Percentiles rank a stretch among this genome's conserved stretches.
These are phyloP conservation scores for Noccaea bulbosa DNA, from an alignment of 345 rosid genomes.

Conservation along the genomic window DNA sequence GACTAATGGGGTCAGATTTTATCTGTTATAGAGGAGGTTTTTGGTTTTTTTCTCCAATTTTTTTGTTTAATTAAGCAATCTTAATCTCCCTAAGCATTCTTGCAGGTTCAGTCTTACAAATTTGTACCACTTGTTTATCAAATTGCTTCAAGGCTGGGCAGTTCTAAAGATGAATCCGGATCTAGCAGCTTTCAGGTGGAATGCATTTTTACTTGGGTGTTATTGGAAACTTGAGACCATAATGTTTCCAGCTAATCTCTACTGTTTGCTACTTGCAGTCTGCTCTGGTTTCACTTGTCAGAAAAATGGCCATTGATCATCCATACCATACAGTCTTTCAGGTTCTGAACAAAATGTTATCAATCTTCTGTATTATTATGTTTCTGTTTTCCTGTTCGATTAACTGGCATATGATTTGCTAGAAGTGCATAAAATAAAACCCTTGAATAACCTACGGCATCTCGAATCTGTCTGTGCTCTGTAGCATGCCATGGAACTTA, in stretches of 20 bases:
- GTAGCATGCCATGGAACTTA: slow-evolving; percentile 7
- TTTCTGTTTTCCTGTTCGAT: slow-evolving; percentile 11
- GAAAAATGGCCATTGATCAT: slow-evolving; percentile 97
- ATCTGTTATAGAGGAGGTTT: slow-evolving; percentile 13
- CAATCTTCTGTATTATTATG: slow-evolving; percentile 3
- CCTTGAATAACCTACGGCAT: slow-evolving; percentile 15
- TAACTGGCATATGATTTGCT: slow-evolving; percentile 30
- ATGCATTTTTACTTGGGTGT: slow-evolving; percentile 16
- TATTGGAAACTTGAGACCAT: slow-evolving; percentile 20
- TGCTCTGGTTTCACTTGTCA: slow-evolving; percentile 88
- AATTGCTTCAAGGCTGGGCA: slow-evolving; percentile 97
- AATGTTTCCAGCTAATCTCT: slow-evolving; percentile 39
- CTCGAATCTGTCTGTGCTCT: slow-evolving; percentile 30
- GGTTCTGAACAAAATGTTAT: slow-evolving; percentile 50
- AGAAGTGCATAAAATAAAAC: slow-evolving; percentile 20
- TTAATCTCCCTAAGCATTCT: slow-evolving; percentile 19
- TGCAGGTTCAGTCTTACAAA: slow-evolving; percentile 91
- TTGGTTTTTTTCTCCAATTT: neutral
- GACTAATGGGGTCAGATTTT: slow-evolving; percentile 23
- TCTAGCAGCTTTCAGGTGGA: slow-evolving; percentile 83
- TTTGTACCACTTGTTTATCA: slow-evolving; percentile 91
- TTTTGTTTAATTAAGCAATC: slow-evolving; percentile 23
- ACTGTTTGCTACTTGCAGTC: slow-evolving; percentile 57
- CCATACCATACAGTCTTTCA: slow-evolving; percentile 94
- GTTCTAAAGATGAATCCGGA: slow-evolving; percentile 69